phyloP scores from a whole-genome alignment of 2,329 filamentous ascomycete species.

The Colletotrichum tofieldiae region DNA sequence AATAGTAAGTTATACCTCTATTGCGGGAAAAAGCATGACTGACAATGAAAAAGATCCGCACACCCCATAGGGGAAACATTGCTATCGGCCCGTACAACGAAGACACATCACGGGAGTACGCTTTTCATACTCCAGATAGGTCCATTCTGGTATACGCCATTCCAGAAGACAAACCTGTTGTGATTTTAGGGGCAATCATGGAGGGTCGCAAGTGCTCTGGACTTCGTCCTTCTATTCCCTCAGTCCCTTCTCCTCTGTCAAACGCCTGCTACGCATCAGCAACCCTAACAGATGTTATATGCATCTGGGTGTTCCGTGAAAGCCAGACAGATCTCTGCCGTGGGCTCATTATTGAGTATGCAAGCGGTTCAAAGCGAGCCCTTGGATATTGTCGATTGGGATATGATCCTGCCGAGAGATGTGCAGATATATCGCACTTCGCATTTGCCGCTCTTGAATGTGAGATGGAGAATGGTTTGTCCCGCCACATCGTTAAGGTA shows the following conservation, averaged over 20 bases:
- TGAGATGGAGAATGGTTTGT: not conserved
- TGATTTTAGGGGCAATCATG: not conserved
- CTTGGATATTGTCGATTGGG: conserved; percentile 6
- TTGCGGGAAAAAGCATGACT: not conserved
- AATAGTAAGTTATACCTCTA: not conserved
- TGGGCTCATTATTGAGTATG: not conserved
- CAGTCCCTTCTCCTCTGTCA: conserved; percentile 10
- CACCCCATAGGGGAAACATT: conserved; percentile 10
- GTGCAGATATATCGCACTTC: not conserved
- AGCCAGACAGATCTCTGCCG: not conserved
- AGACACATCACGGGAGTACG: not conserved
- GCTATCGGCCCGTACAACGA: not conserved
- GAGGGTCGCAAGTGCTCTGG: not conserved
- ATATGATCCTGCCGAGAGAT: conserved; percentile 2
- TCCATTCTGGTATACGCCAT: conserved; percentile 17
- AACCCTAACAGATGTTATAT: not conserved
- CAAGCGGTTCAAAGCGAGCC: conserved; percentile 5
- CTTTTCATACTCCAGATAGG: not conserved
- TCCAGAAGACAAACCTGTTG: not conserved
- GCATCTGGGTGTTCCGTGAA: conserved; percentile 12
- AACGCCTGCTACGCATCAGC: not conserved
- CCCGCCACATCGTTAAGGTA: not conserved
- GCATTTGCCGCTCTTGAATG: not conserved
- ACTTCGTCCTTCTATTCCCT: conserved; percentile 9
- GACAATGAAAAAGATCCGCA: not conserved